A percentile compares a stretch with the other conserved stretches of the same genome.
Evolutionary conservation across 2,329 filamentous ascomycete genomes (phyloP).

Genomic region (Lanzia echinophila): DNA sequence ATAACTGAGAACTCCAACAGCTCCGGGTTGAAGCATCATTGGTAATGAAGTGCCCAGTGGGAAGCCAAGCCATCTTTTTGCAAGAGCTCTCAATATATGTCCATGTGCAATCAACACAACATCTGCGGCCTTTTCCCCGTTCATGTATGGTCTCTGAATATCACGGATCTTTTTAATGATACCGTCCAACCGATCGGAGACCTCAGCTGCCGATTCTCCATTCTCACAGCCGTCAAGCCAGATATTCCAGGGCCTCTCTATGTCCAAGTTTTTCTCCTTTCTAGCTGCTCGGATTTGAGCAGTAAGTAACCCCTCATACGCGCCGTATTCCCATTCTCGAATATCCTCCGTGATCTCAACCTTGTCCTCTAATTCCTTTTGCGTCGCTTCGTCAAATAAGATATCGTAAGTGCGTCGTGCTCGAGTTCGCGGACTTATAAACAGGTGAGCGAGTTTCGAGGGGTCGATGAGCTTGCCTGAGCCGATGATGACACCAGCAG

Average conservation of each 20-base stretch:
- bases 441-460: slow-evolving; percentile 37
- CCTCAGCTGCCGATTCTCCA: slow-evolving; percentile 42
- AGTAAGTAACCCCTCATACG: slow-evolving; percentile 42
- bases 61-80: slow-evolving; percentile 48
- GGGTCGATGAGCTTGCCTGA: slow-evolving; percentile 42
- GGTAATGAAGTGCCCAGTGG: slow-evolving; percentile 29
- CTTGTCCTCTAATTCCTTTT: slow-evolving; percentile 19
- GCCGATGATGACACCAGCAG: slow-evolving; percentile 39
- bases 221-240: slow-evolving; percentile 46
- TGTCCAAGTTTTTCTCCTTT: slow-evolving; percentile 37
- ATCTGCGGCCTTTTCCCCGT: slow-evolving; percentile 38
- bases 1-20: slow-evolving; percentile 34
- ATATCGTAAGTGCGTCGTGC: slow-evolving; percentile 41
- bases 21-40: slow-evolving; percentile 35
- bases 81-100: slow-evolving; percentile 49
- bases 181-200: slow-evolving; percentile 41
- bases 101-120: slow-evolving; percentile 42
- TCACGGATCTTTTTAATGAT: slow-evolving; percentile 43
- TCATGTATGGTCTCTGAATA: slow-evolving; percentile 41
- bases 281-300: slow-evolving; percentile 36
- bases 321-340: slow-evolving; percentile 45
- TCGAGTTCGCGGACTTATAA: slow-evolving; percentile 40
- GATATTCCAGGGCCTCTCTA: slow-evolving; percentile 43
- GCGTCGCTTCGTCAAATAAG: slow-evolving; percentile 33
- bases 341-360: slow-evolving; percentile 37